Conservation (phyloP, 495 filamentous ascomycete species). For the Aspergillus diversus region DNA sequence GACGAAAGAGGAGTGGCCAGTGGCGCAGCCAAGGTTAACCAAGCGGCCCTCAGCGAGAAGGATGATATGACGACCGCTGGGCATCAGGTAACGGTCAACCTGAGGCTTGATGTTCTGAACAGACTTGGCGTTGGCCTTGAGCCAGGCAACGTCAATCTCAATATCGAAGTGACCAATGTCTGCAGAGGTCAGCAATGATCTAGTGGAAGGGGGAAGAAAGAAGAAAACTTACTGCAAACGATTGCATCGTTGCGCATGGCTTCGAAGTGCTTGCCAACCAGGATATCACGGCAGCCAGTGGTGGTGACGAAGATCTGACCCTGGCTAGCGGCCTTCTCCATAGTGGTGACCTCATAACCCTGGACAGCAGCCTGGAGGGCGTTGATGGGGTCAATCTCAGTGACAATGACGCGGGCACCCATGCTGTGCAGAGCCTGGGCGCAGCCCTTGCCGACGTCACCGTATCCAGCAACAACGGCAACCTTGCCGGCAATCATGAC, state of each 20-base stretch:
- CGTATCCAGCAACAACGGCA: constrained; percentile 94
- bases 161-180: constrained; percentile 99
- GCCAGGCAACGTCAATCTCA: constrained; percentile 99
- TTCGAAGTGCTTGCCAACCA: constrained; percentile 91
- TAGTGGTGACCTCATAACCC: constrained; percentile 93
- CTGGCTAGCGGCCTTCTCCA: constrained; percentile 86
- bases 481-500: constrained; percentile 99
- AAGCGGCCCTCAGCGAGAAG: constrained; percentile 97
- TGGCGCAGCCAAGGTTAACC: constrained; percentile 98
- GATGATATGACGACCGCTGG: constrained; percentile 94
- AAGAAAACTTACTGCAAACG: constrained; percentile 82
- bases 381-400: constrained; percentile 99
- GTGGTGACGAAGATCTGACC: constrained; percentile 99
- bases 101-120: constrained; percentile 99
- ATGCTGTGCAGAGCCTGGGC: constrained; percentile 93
- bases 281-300: constrained; percentile 97
- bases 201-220: not conserved
- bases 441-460: constrained; percentile 99
- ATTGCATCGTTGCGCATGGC: constrained; percentile 98
- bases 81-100: constrained; percentile 96
- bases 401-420: constrained; percentile 96
- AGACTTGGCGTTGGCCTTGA: constrained; percentile 92
- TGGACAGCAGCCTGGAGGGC: constrained; percentile 98
- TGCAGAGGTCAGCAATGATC: constrained; percentile 32
- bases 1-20: constrained; percentile 99